A percentile compares a stretch with the other conserved stretches of the same genome.
phyloP scores from a whole-genome alignment of 495 filamentous ascomycete genomes.

The Aspergillus bridgeri region DNA sequence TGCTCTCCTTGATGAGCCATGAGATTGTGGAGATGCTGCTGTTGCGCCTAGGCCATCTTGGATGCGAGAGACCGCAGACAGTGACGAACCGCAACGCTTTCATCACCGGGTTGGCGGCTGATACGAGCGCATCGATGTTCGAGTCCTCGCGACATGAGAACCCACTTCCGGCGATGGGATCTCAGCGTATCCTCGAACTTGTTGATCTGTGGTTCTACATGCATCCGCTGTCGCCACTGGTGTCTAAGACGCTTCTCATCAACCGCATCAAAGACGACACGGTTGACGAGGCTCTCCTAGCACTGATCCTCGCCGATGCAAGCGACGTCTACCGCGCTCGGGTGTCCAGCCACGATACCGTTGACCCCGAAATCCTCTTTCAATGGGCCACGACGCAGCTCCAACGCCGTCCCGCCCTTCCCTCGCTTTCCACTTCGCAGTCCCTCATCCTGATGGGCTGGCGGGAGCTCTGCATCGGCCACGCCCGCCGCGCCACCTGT shows the following conservation, averaged over 20 bases:
- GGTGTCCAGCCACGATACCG: not conserved
- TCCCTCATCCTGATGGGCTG: not conserved
- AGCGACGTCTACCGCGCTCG: not conserved
- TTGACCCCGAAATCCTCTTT: not conserved
- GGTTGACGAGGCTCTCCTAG: conserved; percentile 2
- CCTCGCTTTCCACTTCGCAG: conserved; percentile 1
- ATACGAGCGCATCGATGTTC: conserved; percentile 1
- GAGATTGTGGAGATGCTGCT: conserved; percentile 6
- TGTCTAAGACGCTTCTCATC: conserved; percentile 8
- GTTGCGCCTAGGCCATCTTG: not conserved
- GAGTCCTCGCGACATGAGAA: not conserved
- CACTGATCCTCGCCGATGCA: conserved; percentile 8
- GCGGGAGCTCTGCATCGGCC: conserved; percentile 2
- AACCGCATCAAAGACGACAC: not conserved
- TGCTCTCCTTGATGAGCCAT: conserved; percentile 4
- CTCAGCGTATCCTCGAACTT: conserved; percentile 4
- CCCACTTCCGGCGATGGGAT: not conserved
- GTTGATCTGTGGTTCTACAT: conserved; percentile 9
- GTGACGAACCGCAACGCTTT: not conserved
- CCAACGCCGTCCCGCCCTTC: not conserved
- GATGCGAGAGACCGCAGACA: not conserved
- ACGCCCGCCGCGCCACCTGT: conserved; percentile 7
- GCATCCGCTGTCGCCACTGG: conserved; percentile 6
- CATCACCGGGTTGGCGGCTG: not conserved
- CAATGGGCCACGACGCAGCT: conserved; percentile 1